Evolutionary conservation across 768 basidiomycete species (phyloP).

Genomic region (Gyrodon lividus): DNA sequence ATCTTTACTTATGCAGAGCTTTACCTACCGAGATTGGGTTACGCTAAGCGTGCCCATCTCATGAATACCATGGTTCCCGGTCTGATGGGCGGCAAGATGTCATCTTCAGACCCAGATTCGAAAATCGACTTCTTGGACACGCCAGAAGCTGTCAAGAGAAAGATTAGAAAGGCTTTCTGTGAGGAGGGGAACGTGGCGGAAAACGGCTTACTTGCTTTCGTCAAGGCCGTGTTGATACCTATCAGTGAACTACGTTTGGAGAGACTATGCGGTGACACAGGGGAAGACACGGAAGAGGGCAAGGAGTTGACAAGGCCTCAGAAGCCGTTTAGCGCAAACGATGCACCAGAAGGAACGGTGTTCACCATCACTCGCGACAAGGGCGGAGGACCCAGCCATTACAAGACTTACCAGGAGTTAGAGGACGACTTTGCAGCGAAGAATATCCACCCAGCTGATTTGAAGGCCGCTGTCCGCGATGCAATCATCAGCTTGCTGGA

Average conservation of each 20-base stretch:
- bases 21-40: slow-evolving; percentile 92
- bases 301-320: slow-evolving; percentile 51
- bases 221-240: slow-evolving; percentile 84
- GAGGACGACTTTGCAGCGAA: slow-evolving; percentile 73
- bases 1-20: slow-evolving; percentile 98
- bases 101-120: slow-evolving; percentile 93
- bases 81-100: slow-evolving; percentile 95
- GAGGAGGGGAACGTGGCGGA: slow-evolving; percentile 87
- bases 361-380: slow-evolving; percentile 77
- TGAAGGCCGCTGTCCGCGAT: slow-evolving; percentile 76
- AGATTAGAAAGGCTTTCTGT: slow-evolving; percentile 91
- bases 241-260: slow-evolving; percentile 75
- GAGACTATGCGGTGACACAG: slow-evolving; percentile 44
- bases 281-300: slow-evolving; percentile 40
- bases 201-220: slow-evolving; percentile 87
- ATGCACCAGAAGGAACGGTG: slow-evolving; percentile 78
- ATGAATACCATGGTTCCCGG: slow-evolving; percentile 99
- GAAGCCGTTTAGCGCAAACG: slow-evolving; percentile 60
- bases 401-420: slow-evolving; percentile 60
- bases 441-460: slow-evolving; percentile 84
- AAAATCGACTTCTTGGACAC: slow-evolving; percentile 97
- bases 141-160: slow-evolving; percentile 79
- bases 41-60: slow-evolving; percentile 90
- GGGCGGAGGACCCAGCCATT: slow-evolving; percentile 76
- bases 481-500: slow-evolving; percentile 73